phyloP scores from a whole-genome alignment of 805 yeast species.

The Candida incommunis region DNA sequence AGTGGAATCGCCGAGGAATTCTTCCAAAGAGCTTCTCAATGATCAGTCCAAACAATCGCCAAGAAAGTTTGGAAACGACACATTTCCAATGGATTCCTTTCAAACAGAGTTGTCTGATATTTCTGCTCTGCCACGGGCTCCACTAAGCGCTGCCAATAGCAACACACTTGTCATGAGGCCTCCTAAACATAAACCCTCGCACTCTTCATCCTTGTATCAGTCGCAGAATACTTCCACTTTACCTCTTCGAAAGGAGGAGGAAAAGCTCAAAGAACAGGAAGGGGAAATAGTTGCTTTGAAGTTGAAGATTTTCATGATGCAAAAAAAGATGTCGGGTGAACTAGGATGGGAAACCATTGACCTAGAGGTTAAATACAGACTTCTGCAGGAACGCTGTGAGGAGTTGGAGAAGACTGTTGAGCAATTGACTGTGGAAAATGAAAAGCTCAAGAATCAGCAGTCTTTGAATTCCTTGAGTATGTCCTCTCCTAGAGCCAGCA shows the following conservation, averaged over 20 bases:
- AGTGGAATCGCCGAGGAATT: too few species aligned
- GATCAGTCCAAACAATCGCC: too few species aligned
- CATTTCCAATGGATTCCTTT: not conserved
- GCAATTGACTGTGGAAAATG: constrained; percentile 6
- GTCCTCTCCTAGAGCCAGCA: not conserved
- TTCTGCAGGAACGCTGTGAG: constrained; percentile 11
- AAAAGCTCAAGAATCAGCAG: not conserved
- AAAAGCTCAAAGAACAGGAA: constrained; percentile 7
- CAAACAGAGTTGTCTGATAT: not conserved
- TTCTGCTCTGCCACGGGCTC: not conserved
- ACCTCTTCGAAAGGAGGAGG: constrained; percentile 14
- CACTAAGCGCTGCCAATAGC: not conserved
- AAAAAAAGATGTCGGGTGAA: constrained; percentile 11
- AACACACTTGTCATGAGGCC: too few species aligned
- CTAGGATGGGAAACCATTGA: constrained; percentile 12
- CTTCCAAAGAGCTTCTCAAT: too few species aligned
- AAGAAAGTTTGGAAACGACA: too few species aligned
- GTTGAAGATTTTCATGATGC: constrained; percentile 9
- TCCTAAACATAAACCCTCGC: too few species aligned
- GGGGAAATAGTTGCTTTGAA: constrained; percentile 11
- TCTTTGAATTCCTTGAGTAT: not conserved
- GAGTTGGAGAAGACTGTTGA: constrained; percentile 11
- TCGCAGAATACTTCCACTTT: too few species aligned
- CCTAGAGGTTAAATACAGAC: constrained; percentile 13
- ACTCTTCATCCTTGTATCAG: too few species aligned